Percentiles rank a stretch among this genome's conserved stretches.
phyloP scores from a whole-genome alignment of 345 rosid genomes.

The Pistacia integerrima region DNA sequence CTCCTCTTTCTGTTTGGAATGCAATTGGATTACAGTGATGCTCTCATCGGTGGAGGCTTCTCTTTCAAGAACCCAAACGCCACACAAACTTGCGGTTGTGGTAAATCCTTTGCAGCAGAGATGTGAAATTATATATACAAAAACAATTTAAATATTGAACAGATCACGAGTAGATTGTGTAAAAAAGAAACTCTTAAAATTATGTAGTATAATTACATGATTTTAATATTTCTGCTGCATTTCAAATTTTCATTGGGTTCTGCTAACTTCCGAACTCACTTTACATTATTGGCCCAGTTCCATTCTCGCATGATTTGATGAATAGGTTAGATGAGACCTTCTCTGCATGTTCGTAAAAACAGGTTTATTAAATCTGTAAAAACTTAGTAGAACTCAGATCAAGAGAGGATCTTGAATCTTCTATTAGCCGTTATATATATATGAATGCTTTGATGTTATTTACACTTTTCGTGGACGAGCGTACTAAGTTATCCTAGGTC shows the following conservation, averaged over 20 bases:
- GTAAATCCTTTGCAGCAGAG: constrained; percentile 48
- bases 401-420: no score
- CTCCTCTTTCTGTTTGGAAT: constrained; percentile 91
- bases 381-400: no score
- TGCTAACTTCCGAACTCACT: neutral
- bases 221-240: neutral
- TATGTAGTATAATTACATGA: neutral
- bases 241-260: neutral
- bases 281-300: neutral
- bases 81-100: constrained; percentile 75
- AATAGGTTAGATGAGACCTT: no score
- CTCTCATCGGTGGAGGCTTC: constrained; percentile 97
- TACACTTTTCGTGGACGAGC: no score
- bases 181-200: neutral
- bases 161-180: neutral
- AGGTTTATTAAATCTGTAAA: no score
- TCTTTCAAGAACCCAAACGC: constrained; percentile 90
- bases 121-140: constrained; percentile 24
- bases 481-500: no score
- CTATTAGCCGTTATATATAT: no score
- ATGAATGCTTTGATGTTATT: no score
- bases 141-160: neutral
- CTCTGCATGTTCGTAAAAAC: no score
- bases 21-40: constrained; percentile 94
- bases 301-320: no score